Conservation (phyloP, 2,329 filamentous ascomycete genomes). For the Aspergillus quadrilineatus region DNA sequence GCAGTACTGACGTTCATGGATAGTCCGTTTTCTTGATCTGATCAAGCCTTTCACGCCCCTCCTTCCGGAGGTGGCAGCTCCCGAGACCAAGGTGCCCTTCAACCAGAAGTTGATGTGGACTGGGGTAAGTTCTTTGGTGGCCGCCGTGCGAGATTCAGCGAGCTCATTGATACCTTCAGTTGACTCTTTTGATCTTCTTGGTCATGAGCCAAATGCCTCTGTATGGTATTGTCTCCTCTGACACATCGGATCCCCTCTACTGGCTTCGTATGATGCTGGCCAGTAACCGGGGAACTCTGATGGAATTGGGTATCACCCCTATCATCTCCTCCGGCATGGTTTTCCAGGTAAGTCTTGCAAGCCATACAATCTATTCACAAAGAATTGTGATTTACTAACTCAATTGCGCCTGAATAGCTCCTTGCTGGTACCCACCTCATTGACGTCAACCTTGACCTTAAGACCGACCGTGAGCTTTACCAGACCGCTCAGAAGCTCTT, state of each 20-base stretch:
- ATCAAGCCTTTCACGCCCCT: conserved; percentile 99
- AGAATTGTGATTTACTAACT: conserved; percentile 17
- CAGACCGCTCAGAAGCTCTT: conserved; percentile 99
- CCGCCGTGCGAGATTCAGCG: conserved; percentile 15
- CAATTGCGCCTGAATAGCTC: conserved; percentile 53
- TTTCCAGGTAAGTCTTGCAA: conserved; percentile 67
- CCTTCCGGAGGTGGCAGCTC: conserved; percentile 97
- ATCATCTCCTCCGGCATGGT: conserved; percentile 99
- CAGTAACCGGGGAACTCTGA: conserved; percentile 93
- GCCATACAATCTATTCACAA: neutral
- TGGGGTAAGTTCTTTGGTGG: conserved; percentile 51
- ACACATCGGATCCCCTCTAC: conserved; percentile 97
- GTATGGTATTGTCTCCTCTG: conserved; percentile 98
- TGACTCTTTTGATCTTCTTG: conserved; percentile 96
- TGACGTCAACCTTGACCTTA: conserved; percentile 99
- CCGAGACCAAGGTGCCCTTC: conserved; percentile 98
- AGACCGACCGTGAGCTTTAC: conserved; percentile 99
- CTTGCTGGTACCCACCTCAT: conserved; percentile 99
- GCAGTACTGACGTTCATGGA: conserved; percentile 25
- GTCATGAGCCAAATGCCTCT: conserved; percentile 99
- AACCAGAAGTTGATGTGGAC: conserved; percentile 98
- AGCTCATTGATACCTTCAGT: conserved; percentile 40
- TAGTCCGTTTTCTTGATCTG: conserved; percentile 98
- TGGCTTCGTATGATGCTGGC: conserved; percentile 99
- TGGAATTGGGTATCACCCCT: conserved; percentile 95